Evolutionary conservation across 2,329 filamentous ascomycete genomes (phyloP).

Genomic region (Lasiodiplodia sp.): DNA sequence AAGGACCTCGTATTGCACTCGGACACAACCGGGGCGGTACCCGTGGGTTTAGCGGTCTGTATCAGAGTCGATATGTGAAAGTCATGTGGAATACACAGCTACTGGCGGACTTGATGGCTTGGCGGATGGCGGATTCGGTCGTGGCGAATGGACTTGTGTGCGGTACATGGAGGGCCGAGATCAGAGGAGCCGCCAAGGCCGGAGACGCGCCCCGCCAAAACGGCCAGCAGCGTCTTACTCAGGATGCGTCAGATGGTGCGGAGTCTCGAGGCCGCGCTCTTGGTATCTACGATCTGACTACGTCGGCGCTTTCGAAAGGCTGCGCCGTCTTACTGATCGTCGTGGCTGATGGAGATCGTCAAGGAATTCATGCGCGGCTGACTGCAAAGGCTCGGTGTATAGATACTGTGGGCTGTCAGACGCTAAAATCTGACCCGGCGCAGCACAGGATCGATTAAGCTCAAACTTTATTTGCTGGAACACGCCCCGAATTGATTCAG

Average conservation of each 20-base stretch:
- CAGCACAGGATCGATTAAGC: slow-evolving; percentile 8
- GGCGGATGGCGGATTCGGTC: neutral
- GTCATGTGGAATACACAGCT: neutral
- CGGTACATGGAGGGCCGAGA: slow-evolving; percentile 8
- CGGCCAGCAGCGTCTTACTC: slow-evolving; percentile 12
- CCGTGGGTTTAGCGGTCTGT: slow-evolving; percentile 10
- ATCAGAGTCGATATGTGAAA: neutral
- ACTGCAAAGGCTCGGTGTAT: neutral
- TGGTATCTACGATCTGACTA: neutral
- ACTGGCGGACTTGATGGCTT: neutral
- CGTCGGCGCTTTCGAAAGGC: neutral
- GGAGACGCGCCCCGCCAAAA: neutral
- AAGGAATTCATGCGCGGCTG: slow-evolving; percentile 16
- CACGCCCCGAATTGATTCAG: neutral
- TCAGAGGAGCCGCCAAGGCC: neutral
- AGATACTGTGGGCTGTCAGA: slow-evolving; percentile 3
- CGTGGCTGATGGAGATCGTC: slow-evolving; percentile 10
- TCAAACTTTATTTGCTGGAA: slow-evolving; percentile 18
- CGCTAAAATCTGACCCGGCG: slow-evolving; percentile 18
- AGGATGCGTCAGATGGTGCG: slow-evolving; percentile 2
- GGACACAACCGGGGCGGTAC: neutral
- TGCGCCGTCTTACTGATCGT: slow-evolving; percentile 5
- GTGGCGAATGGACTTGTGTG: neutral
- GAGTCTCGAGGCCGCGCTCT: slow-evolving; percentile 5
- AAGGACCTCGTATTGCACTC: slow-evolving; percentile 20